These are phyloP conservation scores for Tricholoma hemisulphureum DNA, from an alignment of 768 basidiomycete species.

Conservation along the genomic window DNA sequence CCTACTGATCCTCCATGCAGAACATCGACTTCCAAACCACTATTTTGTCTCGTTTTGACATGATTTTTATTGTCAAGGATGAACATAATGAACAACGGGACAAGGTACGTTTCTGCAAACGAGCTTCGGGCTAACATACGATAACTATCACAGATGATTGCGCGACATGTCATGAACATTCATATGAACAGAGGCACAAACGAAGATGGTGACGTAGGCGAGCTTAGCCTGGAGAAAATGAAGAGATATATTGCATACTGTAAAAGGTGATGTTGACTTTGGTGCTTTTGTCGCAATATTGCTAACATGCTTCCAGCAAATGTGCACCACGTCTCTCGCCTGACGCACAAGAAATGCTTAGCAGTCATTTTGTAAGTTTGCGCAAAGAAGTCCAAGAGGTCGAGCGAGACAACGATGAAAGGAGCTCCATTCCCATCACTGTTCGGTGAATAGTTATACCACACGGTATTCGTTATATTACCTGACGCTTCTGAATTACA, in stretches of 20 bases:
- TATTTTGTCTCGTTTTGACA: slow-evolving; percentile 96
- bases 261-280: slow-evolving; percentile 63
- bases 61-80: slow-evolving; percentile 99
- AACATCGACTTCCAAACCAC: slow-evolving; percentile 99
- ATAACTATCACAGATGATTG: slow-evolving; percentile 70
- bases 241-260: slow-evolving; percentile 95
- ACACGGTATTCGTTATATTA: not conserved
- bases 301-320: slow-evolving; percentile 54
- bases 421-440: slow-evolving; percentile 97
- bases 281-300: not conserved
- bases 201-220: slow-evolving; percentile 72
- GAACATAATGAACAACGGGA: slow-evolving; percentile 95
- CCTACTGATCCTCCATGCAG: slow-evolving; percentile 29
- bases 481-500: slow-evolving; percentile 20
- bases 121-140: not conserved
- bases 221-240: slow-evolving; percentile 98
- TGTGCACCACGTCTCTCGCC: slow-evolving; percentile 92
- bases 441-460: slow-evolving; percentile 63
- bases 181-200: slow-evolving; percentile 94
- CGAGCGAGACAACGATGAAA: slow-evolving; percentile 94
- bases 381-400: slow-evolving; percentile 94
- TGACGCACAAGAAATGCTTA: slow-evolving; percentile 94
- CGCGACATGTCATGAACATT: slow-evolving; percentile 97
- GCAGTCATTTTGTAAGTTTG: slow-evolving; percentile 90
- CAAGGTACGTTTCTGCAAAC: slow-evolving; percentile 49